Conservation (phyloP, 345 rosid genomes). For the Citrus reticulata region DNA sequence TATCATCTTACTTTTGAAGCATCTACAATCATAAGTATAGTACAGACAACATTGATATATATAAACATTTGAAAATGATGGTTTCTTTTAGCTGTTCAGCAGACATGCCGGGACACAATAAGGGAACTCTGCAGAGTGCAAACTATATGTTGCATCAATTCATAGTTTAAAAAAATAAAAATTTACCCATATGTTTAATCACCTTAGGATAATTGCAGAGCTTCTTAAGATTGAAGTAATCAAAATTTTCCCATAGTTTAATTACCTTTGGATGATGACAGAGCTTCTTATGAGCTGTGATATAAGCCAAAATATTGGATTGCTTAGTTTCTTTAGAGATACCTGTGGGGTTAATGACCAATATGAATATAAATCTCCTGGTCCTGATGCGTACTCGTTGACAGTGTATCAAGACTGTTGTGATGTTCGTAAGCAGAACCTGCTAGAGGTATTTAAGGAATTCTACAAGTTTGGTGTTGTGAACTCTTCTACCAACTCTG, state of each 20-base stretch:
- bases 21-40: no score
- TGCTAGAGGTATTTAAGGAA: no score
- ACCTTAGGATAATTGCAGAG: constrained; percentile 99
- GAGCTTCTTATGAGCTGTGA: constrained; percentile 46
- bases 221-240: constrained; percentile 56
- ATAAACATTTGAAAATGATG: not conserved
- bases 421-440: no score
- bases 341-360: not conserved
- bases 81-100: not conserved
- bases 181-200: not conserved
- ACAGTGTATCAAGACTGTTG: no score
- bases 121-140: not conserved
- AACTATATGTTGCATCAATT: not conserved
- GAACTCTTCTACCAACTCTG: no score
- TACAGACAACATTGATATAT: not conserved
- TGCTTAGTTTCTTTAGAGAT: constrained; percentile 74
- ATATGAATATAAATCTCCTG: not conserved
- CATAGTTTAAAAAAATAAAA: not conserved
- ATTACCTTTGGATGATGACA: no score
- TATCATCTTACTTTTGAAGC: not conserved
- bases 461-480: no score
- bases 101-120: not conserved
- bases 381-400: no score
- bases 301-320: constrained; percentile 90
- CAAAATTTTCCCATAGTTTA: no score